Base-by-base conservation (phyloP, 805 yeast genomes). In the Candida alai region DNA sequence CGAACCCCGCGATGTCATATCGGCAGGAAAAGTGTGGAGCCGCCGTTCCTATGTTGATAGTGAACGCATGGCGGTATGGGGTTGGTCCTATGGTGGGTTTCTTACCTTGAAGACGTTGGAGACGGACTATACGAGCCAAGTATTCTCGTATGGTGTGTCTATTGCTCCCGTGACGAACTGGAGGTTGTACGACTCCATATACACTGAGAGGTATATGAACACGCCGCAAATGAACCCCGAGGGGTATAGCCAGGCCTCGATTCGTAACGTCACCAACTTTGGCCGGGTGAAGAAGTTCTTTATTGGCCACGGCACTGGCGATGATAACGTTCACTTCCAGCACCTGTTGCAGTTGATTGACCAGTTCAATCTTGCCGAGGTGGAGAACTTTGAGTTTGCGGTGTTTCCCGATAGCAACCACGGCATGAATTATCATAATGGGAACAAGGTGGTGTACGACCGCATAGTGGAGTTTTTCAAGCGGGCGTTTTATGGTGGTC, bases 21-120 rank as follows among this genome's bases (percentile, higher is more conserved):
- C 76, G 0, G 95, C 94, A 4, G 98, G 95, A 2, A 75, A 76
- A 43, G 43, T 68, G 1, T 90, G 93, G 83, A 69, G 76, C 3
- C 30, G 59, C 4, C 74, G 73, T 45, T 39, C 67, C 2, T 90
- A 81, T 50, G 82, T 93, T 26, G 81, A 83, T 49, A 45, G 46
- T 3, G 62, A 68, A 1, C 64, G 64, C 37, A 74, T 81, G 4
- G 85, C 87, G 0, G 70, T 84, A 24, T 84, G 93, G 89, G 95
- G 95, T 11, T 84, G 93, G 89, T 80, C 89, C 1, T 84, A 83
- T 55, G 95, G 95, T 36, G 95, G 90, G 1, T 84, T 80, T 50
- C 67, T 80, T 6, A 79, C 90, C 0, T 58, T 84, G 34, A 84
- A 84, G 52, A 81, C 89, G 0, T 52, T 84, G 21, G 94, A 84